Evolutionary conservation across 768 basidiomycete genomes (phyloP).

Genomic region (Pholiota molesta): DNA sequence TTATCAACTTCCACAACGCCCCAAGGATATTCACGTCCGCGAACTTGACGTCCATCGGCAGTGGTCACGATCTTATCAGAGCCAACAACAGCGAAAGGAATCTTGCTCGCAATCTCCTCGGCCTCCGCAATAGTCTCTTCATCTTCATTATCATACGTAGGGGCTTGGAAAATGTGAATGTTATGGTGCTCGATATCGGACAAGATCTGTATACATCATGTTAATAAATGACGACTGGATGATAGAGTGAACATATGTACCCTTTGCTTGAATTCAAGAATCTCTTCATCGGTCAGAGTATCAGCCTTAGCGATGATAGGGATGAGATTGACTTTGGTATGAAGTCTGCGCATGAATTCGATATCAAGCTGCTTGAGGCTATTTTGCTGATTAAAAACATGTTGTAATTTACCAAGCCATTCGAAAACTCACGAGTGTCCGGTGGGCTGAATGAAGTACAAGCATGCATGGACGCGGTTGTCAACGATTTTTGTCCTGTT

Average conservation of each 20-base stretch:
- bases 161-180: slow-evolving; percentile 98
- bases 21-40: slow-evolving; percentile 97
- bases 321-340: slow-evolving; percentile 97
- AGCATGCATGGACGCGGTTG: slow-evolving; percentile 97
- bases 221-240: slow-evolving; percentile 10
- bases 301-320: slow-evolving; percentile 99
- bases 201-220: slow-evolving; percentile 61
- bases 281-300: slow-evolving; percentile 96
- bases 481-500: slow-evolving; percentile 93
- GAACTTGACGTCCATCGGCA: slow-evolving; percentile 88
- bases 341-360: slow-evolving; percentile 97
- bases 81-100: slow-evolving; percentile 98
- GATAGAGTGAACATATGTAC: slow-evolving; percentile 43
- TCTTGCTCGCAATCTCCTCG: slow-evolving; percentile 97
- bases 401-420: slow-evolving; percentile 12
- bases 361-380: slow-evolving; percentile 98
- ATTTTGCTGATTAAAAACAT: slow-evolving; percentile 7
- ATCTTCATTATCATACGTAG: slow-evolving; percentile 96
- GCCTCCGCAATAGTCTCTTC: slow-evolving; percentile 98
- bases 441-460: slow-evolving; percentile 99
- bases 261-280: slow-evolving; percentile 89
- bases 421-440: slow-evolving; percentile 83
- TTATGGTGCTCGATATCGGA: slow-evolving; percentile 93
- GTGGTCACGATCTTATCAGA: slow-evolving; percentile 83
- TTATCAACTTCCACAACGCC: slow-evolving; percentile 99